Evolutionary conservation across 2,329 filamentous ascomycete genomes (phyloP).

Genomic region (Ophiocordyceps sinensis): DNA sequence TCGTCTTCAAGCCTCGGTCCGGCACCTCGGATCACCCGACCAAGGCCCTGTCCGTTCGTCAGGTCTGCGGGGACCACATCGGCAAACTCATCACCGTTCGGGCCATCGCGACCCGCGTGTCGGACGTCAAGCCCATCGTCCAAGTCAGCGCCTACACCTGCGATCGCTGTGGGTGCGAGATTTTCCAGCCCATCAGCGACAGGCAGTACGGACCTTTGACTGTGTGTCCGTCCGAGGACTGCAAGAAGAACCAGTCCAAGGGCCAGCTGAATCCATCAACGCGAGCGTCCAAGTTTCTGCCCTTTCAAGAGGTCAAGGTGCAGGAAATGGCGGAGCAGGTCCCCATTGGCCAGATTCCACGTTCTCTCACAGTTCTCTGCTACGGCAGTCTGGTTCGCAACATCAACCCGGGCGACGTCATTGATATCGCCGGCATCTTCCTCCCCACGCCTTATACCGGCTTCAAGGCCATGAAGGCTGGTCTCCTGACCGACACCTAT

Average conservation of each 20-base stretch:
- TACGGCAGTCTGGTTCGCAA: conserved; percentile 75
- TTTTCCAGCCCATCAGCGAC: conserved; percentile 88
- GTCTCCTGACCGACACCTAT: conserved; percentile 93
- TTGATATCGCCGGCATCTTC: conserved; percentile 92
- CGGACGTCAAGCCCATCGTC: conserved; percentile 95
- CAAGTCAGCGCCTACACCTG: conserved; percentile 97
- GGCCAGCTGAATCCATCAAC: conserved; percentile 89
- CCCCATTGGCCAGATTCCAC: conserved; percentile 91
- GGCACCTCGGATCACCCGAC: conserved; percentile 47
- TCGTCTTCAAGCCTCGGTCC: conserved; percentile 90
- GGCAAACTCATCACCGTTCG: conserved; percentile 88
- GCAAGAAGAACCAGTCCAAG: conserved; percentile 78
- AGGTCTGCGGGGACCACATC: conserved; percentile 85
- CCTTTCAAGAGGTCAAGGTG: conserved; percentile 97
- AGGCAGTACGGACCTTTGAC: conserved; percentile 82
- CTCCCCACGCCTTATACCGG: conserved; percentile 97
- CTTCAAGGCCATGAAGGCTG: conserved; percentile 91
- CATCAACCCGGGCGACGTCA: conserved; percentile 84
- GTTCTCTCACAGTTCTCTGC: conserved; percentile 78
- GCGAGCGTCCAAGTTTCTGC: conserved; percentile 90
- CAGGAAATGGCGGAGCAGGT: conserved; percentile 99
- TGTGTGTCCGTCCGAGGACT: conserved; percentile 81
- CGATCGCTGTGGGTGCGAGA: conserved; percentile 89
- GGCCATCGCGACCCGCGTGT: conserved; percentile 87
- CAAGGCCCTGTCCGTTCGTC: conserved; percentile 71